Evolutionary conservation across 108 stramenopile species (phyloP).

Genomic region (Chaetoceros muelleri): DNA sequence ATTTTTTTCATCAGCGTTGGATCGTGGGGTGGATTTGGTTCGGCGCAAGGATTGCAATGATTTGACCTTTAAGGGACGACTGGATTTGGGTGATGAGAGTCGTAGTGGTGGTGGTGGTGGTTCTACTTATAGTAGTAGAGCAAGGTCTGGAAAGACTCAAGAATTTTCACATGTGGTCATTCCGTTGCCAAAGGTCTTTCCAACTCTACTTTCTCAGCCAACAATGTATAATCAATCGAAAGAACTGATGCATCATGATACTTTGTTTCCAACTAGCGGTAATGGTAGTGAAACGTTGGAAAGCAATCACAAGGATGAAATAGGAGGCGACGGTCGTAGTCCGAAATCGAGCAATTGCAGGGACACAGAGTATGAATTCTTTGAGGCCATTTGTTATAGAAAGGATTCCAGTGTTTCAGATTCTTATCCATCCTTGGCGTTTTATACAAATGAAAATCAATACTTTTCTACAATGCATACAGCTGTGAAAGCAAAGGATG

Average conservation of each 20-base stretch:
- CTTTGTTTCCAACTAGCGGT: slow-evolving; percentile 4
- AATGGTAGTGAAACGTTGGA: not conserved
- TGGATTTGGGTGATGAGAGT: slow-evolving; percentile 9
- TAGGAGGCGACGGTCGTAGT: not conserved
- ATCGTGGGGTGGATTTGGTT: slow-evolving; percentile 1
- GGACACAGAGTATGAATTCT: slow-evolving; percentile 24
- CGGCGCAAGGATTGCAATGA: slow-evolving; percentile 20
- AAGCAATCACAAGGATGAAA: too few relatives aligned
- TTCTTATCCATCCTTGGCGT: slow-evolving; percentile 29
- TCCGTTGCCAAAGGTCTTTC: not conserved
- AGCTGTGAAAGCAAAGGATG: slow-evolving; percentile 2
- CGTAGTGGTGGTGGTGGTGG: not conserved
- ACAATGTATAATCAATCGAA: slow-evolving; percentile 1
- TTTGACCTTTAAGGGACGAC: slow-evolving; percentile 19
- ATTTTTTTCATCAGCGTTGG: slow-evolving; percentile 36
- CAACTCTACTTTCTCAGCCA: not conserved
- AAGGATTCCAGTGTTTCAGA: slow-evolving; percentile 12
- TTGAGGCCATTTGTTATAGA: slow-evolving; percentile 12
- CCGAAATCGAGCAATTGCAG: not conserved
- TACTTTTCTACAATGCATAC: slow-evolving; percentile 9
- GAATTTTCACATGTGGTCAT: not conserved
- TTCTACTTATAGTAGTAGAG: not conserved
- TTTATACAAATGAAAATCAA: slow-evolving; percentile 51
- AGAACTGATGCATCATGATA: slow-evolving; percentile 14
- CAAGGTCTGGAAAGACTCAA: not conserved